Evolutionary conservation across 495 filamentous ascomycete species (phyloP).

Genomic region (Penicillium nucicola): DNA sequence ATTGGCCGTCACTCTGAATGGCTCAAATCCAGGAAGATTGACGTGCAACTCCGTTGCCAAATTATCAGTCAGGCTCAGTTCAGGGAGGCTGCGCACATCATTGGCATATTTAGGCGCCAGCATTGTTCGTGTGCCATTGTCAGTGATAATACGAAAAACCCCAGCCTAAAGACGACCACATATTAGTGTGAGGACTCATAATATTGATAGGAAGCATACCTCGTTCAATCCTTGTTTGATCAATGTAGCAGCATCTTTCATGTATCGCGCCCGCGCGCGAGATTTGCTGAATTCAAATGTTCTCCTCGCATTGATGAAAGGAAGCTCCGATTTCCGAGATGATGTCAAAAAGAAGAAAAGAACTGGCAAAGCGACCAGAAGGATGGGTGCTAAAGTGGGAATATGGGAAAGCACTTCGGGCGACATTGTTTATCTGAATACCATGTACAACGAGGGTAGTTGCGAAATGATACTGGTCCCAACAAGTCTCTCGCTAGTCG

Average conservation of each 20-base stretch:
- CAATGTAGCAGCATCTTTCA: not conserved
- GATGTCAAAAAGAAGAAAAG: not conserved
- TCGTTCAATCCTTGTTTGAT: not conserved
- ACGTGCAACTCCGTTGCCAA: not conserved
- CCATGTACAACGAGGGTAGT: too few relatives aligned
- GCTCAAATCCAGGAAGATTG: conserved; percentile 3
- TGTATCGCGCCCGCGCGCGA: not conserved
- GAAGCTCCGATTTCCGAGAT: not conserved
- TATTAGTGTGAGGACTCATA: not conserved
- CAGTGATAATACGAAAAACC: conserved; percentile 2
- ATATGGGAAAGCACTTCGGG: too few relatives aligned
- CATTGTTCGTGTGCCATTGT: conserved; percentile 4
- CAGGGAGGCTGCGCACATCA: conserved; percentile 1
- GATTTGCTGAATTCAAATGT: not conserved
- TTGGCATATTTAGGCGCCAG: conserved; percentile 4
- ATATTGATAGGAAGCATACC: not conserved
- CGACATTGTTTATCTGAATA: too few relatives aligned
- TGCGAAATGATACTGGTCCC: too few relatives aligned
- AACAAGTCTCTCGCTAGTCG: too few relatives aligned
- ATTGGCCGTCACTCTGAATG: not conserved
- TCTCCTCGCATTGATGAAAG: not conserved
- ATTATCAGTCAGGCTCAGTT: not conserved
- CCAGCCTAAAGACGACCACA: not conserved
- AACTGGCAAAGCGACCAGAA: too few relatives aligned
- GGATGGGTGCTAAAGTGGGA: too few relatives aligned